Conservation (phyloP, 805 yeast species). For the Kodamaea sagamina region DNA sequence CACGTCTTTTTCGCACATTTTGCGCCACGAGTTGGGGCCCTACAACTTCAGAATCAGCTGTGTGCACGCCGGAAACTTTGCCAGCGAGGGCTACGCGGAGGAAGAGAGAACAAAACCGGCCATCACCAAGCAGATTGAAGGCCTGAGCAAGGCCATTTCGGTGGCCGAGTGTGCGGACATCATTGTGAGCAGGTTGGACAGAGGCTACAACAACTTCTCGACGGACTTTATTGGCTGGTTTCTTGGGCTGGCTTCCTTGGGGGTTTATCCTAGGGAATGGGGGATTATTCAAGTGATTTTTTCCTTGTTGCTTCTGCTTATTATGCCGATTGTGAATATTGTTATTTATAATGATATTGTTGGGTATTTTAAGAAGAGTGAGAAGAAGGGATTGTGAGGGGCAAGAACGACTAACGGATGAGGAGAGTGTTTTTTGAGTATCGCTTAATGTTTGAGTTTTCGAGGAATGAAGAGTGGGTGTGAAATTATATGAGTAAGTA, state of each 20-base stretch:
- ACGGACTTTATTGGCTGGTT: constrained; percentile 90
- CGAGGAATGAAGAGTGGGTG: no score
- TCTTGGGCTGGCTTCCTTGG: constrained; percentile 64
- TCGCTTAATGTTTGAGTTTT: no score
- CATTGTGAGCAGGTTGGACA: constrained; percentile 54
- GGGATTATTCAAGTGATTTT: constrained; percentile 49
- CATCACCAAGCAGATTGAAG: constrained; percentile 82
- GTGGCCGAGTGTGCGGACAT: constrained; percentile 66
- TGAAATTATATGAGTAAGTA: no score
- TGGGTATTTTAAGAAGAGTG: constrained; percentile 42
- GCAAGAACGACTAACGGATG: no score
- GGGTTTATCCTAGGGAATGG: constrained; percentile 66
- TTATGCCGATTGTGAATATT: constrained; percentile 58
- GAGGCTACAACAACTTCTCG: constrained; percentile 71
- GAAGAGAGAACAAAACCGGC: constrained; percentile 86
- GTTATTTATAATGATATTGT: constrained; percentile 54
- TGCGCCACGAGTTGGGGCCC: constrained; percentile 79
- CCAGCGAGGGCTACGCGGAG: constrained; percentile 79
- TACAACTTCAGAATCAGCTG: constrained; percentile 70
- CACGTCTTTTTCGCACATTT: constrained; percentile 67
- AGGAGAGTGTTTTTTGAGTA: no score
- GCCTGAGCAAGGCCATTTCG: constrained; percentile 70
- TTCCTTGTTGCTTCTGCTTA: constrained; percentile 35
- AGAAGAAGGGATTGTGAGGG: constrained; percentile 10
- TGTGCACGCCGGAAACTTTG: constrained; percentile 86